These are phyloP conservation scores for Pulchroboletus neoregius DNA, from an alignment of 1,284 basidiomycete species.

Conservation along the genomic window DNA sequence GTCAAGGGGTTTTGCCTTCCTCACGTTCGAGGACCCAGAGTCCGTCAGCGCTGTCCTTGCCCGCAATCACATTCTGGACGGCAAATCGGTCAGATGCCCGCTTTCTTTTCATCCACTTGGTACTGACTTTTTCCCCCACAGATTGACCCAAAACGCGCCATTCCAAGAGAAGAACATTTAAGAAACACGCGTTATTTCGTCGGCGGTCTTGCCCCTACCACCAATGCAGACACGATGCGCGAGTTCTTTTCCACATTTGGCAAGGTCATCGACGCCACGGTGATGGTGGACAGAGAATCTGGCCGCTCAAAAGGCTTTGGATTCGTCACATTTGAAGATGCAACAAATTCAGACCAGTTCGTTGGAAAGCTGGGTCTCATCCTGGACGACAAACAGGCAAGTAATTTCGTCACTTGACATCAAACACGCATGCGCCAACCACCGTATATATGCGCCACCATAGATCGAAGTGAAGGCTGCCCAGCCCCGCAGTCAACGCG, in stretches of 20 bases:
- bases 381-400: conserved; percentile 76
- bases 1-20: conserved; percentile 92
- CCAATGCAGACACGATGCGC: conserved; percentile 80
- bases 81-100: conserved; percentile 68
- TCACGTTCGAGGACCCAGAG: conserved; percentile 85
- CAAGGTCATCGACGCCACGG: conserved; percentile 84
- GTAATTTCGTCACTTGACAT: conserved; percentile 6
- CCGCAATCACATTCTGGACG: conserved; percentile 84
- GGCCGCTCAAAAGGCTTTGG: conserved; percentile 91
- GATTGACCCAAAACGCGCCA: conserved; percentile 96
- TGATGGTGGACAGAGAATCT: conserved; percentile 92
- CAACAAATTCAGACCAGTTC: conserved; percentile 65
- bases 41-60: conserved; percentile 82
- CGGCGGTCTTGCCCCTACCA: conserved; percentile 75
- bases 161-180: conserved; percentile 83
- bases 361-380: conserved; percentile 67
- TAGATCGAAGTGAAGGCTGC: conserved; percentile 87
- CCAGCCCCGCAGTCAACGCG: conserved; percentile 70
- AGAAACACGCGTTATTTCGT: conserved; percentile 86
- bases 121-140: conserved; percentile 32
- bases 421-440: neutral
- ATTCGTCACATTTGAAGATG: conserved; percentile 88
- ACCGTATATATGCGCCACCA: neutral
- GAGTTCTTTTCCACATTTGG: conserved; percentile 76
- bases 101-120: conserved; percentile 23